Evolutionary conservation across 2,329 filamentous ascomycete species (phyloP).

Genomic region (Pseudocercospora vitis): DNA sequence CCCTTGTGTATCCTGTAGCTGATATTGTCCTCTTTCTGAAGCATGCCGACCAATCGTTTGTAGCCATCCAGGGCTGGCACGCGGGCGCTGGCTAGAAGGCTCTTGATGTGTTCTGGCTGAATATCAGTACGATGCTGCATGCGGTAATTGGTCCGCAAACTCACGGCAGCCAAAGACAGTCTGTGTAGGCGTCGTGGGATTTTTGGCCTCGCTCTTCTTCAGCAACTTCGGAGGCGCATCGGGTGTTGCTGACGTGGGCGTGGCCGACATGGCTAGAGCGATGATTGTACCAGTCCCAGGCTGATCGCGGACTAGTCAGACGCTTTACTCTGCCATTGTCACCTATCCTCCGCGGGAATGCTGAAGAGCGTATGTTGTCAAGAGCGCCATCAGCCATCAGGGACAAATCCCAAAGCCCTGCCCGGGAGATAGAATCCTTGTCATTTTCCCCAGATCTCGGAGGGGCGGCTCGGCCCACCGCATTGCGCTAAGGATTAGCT

Average conservation of each 20-base stretch:
- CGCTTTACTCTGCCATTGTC: not conserved
- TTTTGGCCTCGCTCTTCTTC: constrained; percentile 42
- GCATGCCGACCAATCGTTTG: constrained; percentile 67
- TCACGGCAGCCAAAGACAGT: constrained; percentile 10
- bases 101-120: constrained; percentile 39
- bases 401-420: too few relatives aligned
- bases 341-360: too few relatives aligned
- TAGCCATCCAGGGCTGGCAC: constrained; percentile 71
- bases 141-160: not conserved
- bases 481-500: too few relatives aligned
- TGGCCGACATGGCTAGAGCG: constrained; percentile 29
- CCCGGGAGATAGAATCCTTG: too few relatives aligned
- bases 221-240: constrained; percentile 46
- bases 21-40: constrained; percentile 68
- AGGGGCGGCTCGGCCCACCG: too few relatives aligned
- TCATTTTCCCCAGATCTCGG: not conserved
- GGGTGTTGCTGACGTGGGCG: constrained; percentile 40
- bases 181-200: constrained; percentile 36
- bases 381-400: too few relatives aligned
- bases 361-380: too few relatives aligned
- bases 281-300: too few relatives aligned
- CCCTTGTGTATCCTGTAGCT: constrained; percentile 66
- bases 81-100: constrained; percentile 65
- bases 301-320: too few relatives aligned
- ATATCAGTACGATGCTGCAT: not conserved